Base-by-base conservation (phyloP, 805 yeast species). In the Metschnikowia anglica region DNA sequence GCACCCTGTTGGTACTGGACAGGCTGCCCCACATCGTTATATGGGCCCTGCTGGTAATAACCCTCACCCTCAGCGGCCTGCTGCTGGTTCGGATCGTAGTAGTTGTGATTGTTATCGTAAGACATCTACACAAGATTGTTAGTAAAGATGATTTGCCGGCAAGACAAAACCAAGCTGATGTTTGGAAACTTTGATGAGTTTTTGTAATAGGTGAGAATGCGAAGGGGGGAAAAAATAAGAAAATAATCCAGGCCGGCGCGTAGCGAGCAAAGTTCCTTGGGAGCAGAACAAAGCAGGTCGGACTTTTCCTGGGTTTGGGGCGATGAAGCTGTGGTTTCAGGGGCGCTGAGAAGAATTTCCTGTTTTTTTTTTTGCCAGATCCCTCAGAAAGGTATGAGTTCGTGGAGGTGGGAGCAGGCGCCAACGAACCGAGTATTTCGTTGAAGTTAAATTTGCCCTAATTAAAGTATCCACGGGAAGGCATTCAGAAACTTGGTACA, bases 21-120 rank as follows among this genome's bases (percentile, higher is more conserved):
- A 34, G 56, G 59, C 32, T 52, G 60, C 40, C 65, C 63, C 44
- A 53, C 54, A 24, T 66, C 64, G 41, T 68, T 62, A 37, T 69
- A 58, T n/a, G 72, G 72, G 41, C 68, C 65, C 57, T 65, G 70
- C 48, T 69, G 73, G 44, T 60, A 60, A 44, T 66, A 67, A 60
- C 50, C 58, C 56, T 51, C 56, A 34, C 50, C 54, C 29, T 51
- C 59, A 47, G 56, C 61, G 34, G 52, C 53, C 40, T 53, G 61
- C 48, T 51, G 57, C 23, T 56, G 63, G 59, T 53, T 53, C 44
- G 60, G 61, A 47, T 60, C 61, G 48, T 60, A 59, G 61, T 73
- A 72, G 54, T 77, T 70, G 51, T 68, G 67, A 59, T 67, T 61
- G 60, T 65, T 68, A 67, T 78, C 82, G 66, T 78, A 77, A 66